Conservation (phyloP, 2,329 filamentous ascomycete species). For the Cryphonectria japonica region DNA sequence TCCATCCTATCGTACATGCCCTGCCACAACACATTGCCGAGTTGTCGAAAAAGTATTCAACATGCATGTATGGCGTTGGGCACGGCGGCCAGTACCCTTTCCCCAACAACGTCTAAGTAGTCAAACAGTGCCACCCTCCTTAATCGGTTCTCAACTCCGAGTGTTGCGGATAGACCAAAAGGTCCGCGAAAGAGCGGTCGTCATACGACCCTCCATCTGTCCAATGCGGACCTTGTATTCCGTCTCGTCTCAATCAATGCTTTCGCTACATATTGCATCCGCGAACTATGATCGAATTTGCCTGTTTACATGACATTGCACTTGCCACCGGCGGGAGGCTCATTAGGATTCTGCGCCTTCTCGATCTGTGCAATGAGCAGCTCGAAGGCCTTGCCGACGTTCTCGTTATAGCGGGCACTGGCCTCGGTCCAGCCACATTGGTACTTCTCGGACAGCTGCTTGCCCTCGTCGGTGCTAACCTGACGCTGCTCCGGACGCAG, state of each 20-base stretch:
- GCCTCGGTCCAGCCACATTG: conserved; percentile 95
- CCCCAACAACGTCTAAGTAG: conserved; percentile 15
- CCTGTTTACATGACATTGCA: conserved; percentile 78
- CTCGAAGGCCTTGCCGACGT: conserved; percentile 91
- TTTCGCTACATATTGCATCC: not conserved
- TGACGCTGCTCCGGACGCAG: conserved; percentile 91
- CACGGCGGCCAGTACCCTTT: conserved; percentile 12
- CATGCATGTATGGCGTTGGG: conserved; percentile 17
- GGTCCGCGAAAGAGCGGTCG: not conserved
- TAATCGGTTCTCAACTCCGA: not conserved
- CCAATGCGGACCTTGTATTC: not conserved
- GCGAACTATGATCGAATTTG: not conserved
- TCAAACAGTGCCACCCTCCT: not conserved
- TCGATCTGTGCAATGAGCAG: conserved; percentile 94
- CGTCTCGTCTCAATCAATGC: not conserved
- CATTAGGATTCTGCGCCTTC: conserved; percentile 87
- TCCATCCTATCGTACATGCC: conserved; percentile 6
- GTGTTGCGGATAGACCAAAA: conserved; percentile 2
- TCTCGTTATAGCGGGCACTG: conserved; percentile 90
- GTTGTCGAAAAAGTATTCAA: conserved; percentile 1
- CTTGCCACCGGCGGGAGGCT: conserved; percentile 79
- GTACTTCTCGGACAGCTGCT: conserved; percentile 81
- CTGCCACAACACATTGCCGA: conserved; percentile 9
- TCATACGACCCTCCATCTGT: not conserved
- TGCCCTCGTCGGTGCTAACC: conserved; percentile 83